Conservation (phyloP, 177 flowering plant species). For the Tripterygium wilfordii region DNA sequence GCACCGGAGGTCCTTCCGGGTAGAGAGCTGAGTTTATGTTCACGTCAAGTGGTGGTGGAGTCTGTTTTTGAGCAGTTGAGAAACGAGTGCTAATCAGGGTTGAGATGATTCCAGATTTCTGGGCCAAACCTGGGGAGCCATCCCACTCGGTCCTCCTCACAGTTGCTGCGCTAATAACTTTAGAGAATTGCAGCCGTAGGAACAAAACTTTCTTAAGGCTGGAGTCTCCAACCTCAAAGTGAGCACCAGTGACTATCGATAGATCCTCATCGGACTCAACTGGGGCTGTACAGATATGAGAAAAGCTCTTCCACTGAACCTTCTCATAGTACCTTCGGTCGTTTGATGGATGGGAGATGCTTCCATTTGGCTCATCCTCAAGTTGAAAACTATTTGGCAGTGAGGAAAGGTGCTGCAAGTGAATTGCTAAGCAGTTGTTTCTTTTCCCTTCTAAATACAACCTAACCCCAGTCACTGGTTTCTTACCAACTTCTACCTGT, state of each 20-base stretch:
- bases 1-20: conserved; percentile 94
- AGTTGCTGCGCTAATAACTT: conserved; percentile 50
- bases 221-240: conserved; percentile 62
- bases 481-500: conserved; percentile 93
- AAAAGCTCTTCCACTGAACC: conserved; percentile 88
- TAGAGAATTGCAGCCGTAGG: conserved; percentile 72
- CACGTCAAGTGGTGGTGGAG: conserved; percentile 80
- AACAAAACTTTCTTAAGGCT: conserved; percentile 79
- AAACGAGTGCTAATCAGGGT: conserved; percentile 83
- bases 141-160: conserved; percentile 82
- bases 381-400: conserved; percentile 80
- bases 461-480: conserved; percentile 96
- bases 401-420: conserved; percentile 91
- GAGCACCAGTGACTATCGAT: conserved; percentile 88
- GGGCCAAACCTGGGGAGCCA: conserved; percentile 71
- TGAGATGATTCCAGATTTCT: conserved; percentile 87
- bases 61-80: conserved; percentile 57
- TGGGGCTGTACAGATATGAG: conserved; percentile 97
- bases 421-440: conserved; percentile 86
- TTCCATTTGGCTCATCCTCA: conserved; percentile 51
- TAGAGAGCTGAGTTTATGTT: conserved; percentile 93
- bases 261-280: conserved; percentile 77
- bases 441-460: conserved; percentile 89
- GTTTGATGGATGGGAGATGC: conserved; percentile 30
- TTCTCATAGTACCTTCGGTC: conserved; percentile 77